Conservation (phyloP, 2,329 filamentous ascomycete genomes). For the Fusarium agapanthi region DNA sequence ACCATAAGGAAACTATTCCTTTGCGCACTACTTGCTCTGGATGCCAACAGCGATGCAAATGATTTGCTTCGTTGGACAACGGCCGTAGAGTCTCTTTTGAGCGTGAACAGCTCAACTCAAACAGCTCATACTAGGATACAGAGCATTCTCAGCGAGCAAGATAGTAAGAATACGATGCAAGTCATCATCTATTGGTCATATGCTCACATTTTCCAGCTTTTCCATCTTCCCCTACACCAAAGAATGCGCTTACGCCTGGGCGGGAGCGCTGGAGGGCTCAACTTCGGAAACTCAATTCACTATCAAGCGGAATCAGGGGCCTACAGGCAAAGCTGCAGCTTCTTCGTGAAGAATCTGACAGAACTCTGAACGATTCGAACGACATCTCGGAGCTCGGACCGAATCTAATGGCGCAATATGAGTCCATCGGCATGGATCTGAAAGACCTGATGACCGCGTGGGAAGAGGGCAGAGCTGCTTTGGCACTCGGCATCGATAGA, state of each 20-base stretch:
- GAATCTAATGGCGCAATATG: constrained; percentile 87
- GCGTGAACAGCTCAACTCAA: constrained; percentile 68
- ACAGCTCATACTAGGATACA: constrained; percentile 72
- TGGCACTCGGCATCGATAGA: constrained; percentile 83
- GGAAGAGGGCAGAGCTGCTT: constrained; percentile 85
- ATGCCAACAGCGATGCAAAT: constrained; percentile 78
- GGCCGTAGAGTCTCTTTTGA: constrained; percentile 78
- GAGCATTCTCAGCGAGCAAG: constrained; percentile 78
- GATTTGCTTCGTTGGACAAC: constrained; percentile 83
- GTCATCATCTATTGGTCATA: not conserved
- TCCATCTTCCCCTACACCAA: constrained; percentile 64
- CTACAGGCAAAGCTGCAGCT: constrained; percentile 95
- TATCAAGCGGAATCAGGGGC: constrained; percentile 89
- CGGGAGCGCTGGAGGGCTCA: constrained; percentile 87
- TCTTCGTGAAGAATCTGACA: constrained; percentile 87
- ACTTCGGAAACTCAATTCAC: constrained; percentile 84
- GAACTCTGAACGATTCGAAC: constrained; percentile 76
- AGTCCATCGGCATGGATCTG: constrained; percentile 90
- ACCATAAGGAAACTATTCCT: constrained; percentile 85
- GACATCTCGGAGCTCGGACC: constrained; percentile 80
- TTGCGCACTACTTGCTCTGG: constrained; percentile 87
- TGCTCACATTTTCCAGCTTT: constrained; percentile 54
- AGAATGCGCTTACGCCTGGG: constrained; percentile 71
- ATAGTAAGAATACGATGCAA: constrained; percentile 64
- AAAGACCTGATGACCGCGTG: constrained; percentile 82